Conservation (phyloP, 768 basidiomycete genomes). For the Arthromyces matolae region DNA sequence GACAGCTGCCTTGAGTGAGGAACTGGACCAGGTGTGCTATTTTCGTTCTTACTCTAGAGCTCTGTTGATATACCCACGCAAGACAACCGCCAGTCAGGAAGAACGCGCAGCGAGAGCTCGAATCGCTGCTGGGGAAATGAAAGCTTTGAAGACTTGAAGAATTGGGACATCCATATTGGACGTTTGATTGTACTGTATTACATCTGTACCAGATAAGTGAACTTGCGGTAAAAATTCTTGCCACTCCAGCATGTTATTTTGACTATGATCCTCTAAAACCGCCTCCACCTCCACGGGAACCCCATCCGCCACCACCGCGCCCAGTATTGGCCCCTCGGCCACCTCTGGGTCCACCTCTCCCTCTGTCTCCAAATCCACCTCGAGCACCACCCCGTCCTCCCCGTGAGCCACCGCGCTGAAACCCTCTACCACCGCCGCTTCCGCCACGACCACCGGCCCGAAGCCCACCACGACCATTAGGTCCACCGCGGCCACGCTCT, state of each 20-base stretch:
- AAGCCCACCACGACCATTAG: constrained; percentile 35
- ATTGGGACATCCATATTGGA: neutral
- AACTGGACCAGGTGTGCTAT: constrained; percentile 54
- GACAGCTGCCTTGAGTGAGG: constrained; percentile 39
- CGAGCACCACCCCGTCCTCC: constrained; percentile 40
- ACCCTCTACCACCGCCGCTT: constrained; percentile 45
- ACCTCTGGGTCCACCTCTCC: constrained; percentile 21
- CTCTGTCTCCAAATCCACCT: constrained; percentile 27
- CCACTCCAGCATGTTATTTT: no score
- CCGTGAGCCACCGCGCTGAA: constrained; percentile 43
- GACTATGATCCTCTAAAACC: constrained; percentile 50
- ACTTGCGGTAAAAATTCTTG: no score
- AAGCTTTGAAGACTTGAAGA: constrained; percentile 42
- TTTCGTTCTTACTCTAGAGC: neutral
- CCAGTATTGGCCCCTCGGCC: constrained; percentile 26
- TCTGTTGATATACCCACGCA: constrained; percentile 1
- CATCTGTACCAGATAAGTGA: neutral
- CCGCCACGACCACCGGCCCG: no score
- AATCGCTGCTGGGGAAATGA: constrained; percentile 45
- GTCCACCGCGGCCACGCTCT: constrained; percentile 41
- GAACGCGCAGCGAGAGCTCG: constrained; percentile 48
- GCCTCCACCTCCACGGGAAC: constrained; percentile 10
- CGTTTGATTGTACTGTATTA: constrained; percentile 1
- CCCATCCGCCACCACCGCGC: constrained; percentile 7
- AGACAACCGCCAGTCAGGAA: constrained; percentile 48